Percentiles rank a stretch among this genome's conserved stretches.
Evolutionary conservation across 768 basidiomycete genomes (phyloP).

Genomic region (Auricularia heimuer): DNA sequence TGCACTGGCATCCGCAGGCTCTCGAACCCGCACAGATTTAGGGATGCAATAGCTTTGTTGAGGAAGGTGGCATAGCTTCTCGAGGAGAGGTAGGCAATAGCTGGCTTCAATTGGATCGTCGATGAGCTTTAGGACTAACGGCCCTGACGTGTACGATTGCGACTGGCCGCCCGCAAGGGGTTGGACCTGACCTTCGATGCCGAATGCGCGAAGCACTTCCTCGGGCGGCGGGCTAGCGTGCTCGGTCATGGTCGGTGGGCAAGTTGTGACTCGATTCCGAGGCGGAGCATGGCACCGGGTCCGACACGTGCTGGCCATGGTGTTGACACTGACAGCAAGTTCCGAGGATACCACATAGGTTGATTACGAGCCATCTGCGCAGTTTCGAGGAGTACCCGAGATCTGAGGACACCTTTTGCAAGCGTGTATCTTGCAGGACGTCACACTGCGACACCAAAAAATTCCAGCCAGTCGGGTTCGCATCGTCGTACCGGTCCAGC

Average conservation of each 20-base stretch:
- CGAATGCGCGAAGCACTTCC: background rate
- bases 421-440: too few relatives aligned
- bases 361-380: too few relatives aligned
- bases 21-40: background rate
- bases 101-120: background rate
- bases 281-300: background rate
- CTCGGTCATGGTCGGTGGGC: background rate
- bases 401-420: too few relatives aligned
- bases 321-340: too few relatives aligned
- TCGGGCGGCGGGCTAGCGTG: background rate
- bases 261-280: background rate
- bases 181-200: background rate
- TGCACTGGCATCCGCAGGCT: background rate
- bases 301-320: background rate
- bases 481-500: too few relatives aligned
- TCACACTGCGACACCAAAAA: too few relatives aligned
- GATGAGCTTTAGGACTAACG: background rate
- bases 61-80: background rate
- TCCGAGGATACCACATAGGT: too few relatives aligned
- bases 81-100: background rate
- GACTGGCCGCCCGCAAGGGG: background rate
- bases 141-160: background rate
- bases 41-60: background rate
- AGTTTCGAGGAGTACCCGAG: too few relatives aligned
- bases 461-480: too few relatives aligned